Evolutionary conservation across 1,284 basidiomycete genomes (phyloP), one percentile per base, ranked within the genome.

Genomic region (Ustilago sp.): DNA sequence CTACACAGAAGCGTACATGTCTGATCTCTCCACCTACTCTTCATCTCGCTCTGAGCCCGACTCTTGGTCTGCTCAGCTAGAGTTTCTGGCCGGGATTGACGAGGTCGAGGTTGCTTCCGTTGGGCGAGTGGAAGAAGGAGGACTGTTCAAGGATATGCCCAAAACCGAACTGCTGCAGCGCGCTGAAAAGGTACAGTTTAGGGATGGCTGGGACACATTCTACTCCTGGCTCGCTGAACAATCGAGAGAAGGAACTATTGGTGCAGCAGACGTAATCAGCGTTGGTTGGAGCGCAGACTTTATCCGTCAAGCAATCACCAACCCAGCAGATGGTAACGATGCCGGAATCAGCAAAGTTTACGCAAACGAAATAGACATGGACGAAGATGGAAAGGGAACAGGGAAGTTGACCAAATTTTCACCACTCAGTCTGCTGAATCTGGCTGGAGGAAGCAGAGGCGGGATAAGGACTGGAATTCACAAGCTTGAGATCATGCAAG

Each of bases 221-320:
- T 52, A 64, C 34, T 13, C 45, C 2, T 81, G 68, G 68, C 59
- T 83, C 3, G 23, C 31, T 1, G 51, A 48, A 0, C 43, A 70
- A 13, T 56, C 36, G 0, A 13, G 23, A 12, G 17, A 36, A 0
- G 59, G 53, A 0, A 15, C 3, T 1, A 23, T 80, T 1, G 68
- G 58, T 1, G 52, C 69, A 1, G 58, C 72, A 0, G 60, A 81
- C 13, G 64, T 85, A n/a, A 73, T 84, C 57, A 80, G 78, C 41
- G 80, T 85, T 4, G 79, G 82, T 12, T 85, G 84, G 84, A 80
- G 78, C 19, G 66, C 74, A 1, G 41, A 31, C 0, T 85, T 85
- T 32, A 83, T 85, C 13, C 53, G 48, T 1, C 68, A 65, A 15
- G 75, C 76, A 1, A 58, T 81, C 45, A 52, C 31, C 12, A 13